Evolutionary conservation across 2,329 filamentous ascomycete genomes (phyloP).

Genomic region (Lachnellula hyalina): DNA sequence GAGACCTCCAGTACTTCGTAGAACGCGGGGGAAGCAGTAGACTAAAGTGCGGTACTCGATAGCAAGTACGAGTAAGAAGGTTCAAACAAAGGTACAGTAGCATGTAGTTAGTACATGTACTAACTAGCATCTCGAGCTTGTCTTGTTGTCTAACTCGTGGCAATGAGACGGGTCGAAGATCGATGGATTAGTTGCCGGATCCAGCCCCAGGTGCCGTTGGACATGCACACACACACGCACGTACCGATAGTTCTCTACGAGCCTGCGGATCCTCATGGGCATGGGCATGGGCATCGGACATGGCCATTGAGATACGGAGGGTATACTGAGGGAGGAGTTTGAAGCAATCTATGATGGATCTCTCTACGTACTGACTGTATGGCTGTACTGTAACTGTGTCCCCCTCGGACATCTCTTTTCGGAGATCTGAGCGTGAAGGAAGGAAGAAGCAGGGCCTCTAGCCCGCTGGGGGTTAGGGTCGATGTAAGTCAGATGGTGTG

Average conservation of each 20-base stretch:
- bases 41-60: no score
- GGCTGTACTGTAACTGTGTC: background rate
- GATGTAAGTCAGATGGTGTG: background rate
- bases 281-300: background rate
- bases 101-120: no score
- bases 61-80: background rate
- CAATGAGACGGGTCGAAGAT: background rate
- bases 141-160: background rate
- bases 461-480: background rate
- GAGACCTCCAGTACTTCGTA: background rate
- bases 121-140: background rate
- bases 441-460: background rate
- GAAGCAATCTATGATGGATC: background rate
- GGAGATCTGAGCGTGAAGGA: background rate
- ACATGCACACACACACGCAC: background rate
- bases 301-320: background rate
- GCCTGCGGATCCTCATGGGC: background rate
- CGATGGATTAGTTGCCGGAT: background rate
- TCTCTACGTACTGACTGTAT: no score
- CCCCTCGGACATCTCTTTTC: background rate
- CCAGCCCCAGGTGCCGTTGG: background rate
- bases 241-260: slow-evolving; percentile 3
- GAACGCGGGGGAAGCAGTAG: background rate
- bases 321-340: background rate
- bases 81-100: background rate